phyloP scores from a whole-genome alignment of 2,329 filamentous ascomycete species.

The Fusarium veterinarium region DNA sequence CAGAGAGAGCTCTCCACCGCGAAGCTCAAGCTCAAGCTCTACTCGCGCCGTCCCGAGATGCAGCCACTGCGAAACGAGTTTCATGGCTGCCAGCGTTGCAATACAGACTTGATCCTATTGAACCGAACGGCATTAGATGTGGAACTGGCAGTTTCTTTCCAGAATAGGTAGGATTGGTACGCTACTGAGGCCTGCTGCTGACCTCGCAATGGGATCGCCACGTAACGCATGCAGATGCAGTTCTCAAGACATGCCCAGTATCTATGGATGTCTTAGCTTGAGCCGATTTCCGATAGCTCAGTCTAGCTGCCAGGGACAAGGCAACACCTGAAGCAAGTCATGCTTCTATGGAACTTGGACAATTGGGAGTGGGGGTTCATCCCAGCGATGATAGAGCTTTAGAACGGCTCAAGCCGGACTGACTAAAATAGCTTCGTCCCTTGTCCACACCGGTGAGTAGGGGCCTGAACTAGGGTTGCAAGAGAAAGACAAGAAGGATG shows the following conservation, averaged over 20 bases:
- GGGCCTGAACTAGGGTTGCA: slow-evolving; percentile 27
- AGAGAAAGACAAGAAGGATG: slow-evolving; percentile 4
- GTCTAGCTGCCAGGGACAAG: slow-evolving; percentile 33
- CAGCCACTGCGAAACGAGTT: slow-evolving; percentile 11
- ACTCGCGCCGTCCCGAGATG: slow-evolving; percentile 31
- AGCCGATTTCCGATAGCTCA: slow-evolving; percentile 9
- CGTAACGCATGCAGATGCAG: slow-evolving; percentile 23
- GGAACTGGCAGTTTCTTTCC: slow-evolving; percentile 13
- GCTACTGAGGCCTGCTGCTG: slow-evolving; percentile 34
- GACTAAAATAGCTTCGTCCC: slow-evolving; percentile 24
- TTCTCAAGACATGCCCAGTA: background rate
- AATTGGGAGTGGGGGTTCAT: slow-evolving; percentile 34
- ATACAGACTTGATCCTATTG: slow-evolving; percentile 3
- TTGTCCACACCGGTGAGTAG: slow-evolving; percentile 44
- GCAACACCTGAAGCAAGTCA: slow-evolving; percentile 22
- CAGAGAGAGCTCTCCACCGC: slow-evolving; percentile 27
- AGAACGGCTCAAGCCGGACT: slow-evolving; percentile 23
- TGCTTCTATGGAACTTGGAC: slow-evolving; percentile 15
- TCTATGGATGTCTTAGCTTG: background rate
- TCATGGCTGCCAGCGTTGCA: slow-evolving; percentile 22
- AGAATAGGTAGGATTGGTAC: slow-evolving; percentile 25
- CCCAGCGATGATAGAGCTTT: background rate
- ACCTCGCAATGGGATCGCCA: slow-evolving; percentile 26
- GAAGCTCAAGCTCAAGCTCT: slow-evolving; percentile 25
- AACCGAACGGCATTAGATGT: slow-evolving; percentile 10